A percentile compares a stretch with the other conserved stretches of the same genome.
These are phyloP conservation scores for Trichoderma citrinoviride DNA, from an alignment of 2,329 filamentous ascomycete genomes.

Conservation along the genomic window DNA sequence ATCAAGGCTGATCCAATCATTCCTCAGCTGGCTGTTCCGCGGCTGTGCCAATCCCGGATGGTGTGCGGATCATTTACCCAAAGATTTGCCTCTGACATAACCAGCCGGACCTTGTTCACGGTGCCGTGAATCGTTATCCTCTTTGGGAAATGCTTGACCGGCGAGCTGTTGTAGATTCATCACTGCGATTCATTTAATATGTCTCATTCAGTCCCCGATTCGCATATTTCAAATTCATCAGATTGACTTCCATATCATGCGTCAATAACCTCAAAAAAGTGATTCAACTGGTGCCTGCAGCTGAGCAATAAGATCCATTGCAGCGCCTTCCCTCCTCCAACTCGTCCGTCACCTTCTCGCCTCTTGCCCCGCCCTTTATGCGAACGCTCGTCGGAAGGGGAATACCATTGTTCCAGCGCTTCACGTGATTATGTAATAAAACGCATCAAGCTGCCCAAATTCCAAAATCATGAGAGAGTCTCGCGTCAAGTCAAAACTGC, in stretches of 20 bases:
- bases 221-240: background rate
- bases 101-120: background rate
- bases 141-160: background rate
- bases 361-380: background rate
- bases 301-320: background rate
- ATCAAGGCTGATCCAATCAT: slow-evolving; percentile 8
- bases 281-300: too few relatives aligned
- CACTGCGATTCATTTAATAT: background rate
- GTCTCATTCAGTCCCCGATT: background rate
- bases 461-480: slow-evolving; percentile 18
- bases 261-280: too few relatives aligned
- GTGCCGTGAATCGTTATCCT: slow-evolving; percentile 5
- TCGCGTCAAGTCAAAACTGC: slow-evolving; percentile 13
- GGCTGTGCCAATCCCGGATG: slow-evolving; percentile 3
- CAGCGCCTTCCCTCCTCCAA: background rate
- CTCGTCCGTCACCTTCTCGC: background rate
- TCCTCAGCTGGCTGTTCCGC: background rate
- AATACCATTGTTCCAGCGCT: background rate
- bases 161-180: background rate
- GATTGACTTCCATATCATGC: background rate
- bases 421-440: slow-evolving; percentile 18
- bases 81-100: slow-evolving; percentile 4
- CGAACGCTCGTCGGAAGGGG: slow-evolving; percentile 8
- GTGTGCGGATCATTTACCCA: background rate
- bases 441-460: slow-evolving; percentile 19